phyloP scores from a whole-genome alignment of 805 yeast genomes.

The Myxozyma monticola region DNA sequence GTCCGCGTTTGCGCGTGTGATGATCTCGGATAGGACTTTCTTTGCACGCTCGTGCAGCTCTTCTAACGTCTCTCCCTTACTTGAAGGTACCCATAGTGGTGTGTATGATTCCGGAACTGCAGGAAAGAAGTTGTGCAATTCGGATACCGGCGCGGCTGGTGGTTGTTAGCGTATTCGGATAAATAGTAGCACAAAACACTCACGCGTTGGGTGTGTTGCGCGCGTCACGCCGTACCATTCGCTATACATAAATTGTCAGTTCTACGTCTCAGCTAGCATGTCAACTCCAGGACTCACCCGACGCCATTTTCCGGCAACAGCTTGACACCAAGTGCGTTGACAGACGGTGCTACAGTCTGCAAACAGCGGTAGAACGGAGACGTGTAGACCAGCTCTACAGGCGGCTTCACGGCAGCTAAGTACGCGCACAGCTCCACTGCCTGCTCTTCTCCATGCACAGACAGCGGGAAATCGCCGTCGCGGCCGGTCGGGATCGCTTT shows the following conservation, averaged over 20 bases:
- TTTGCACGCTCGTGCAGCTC: constrained; percentile 66
- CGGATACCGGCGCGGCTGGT: constrained; percentile 51
- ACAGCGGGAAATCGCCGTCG: constrained; percentile 83
- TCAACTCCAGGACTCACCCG: constrained; percentile 46
- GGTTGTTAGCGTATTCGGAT: too few relatives aligned
- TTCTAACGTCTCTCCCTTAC: constrained; percentile 69
- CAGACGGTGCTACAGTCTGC: constrained; percentile 73
- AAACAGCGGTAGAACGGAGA: constrained; percentile 91
- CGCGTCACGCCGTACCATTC: constrained; percentile 87
- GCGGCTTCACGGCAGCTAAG: constrained; percentile 51
- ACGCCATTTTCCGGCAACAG: constrained; percentile 76
- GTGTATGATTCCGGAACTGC: constrained; percentile 49
- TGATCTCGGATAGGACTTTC: constrained; percentile 54
- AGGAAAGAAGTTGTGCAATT: constrained; percentile 56
- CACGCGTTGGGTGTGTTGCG: constrained; percentile 60
- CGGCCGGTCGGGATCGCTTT: constrained; percentile 81
- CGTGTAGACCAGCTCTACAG: constrained; percentile 68
- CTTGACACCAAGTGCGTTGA: constrained; percentile 57
- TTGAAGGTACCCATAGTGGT: constrained; percentile 60
- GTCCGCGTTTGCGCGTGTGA: constrained; percentile 61
- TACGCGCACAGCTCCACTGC: constrained; percentile 74
- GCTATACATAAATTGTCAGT: too few relatives aligned
- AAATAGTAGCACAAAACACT: constrained; percentile 3
- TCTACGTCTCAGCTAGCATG: too few relatives aligned
- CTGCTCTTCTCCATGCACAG: constrained; percentile 85